Conservation (phyloP, 2,329 filamentous ascomycete species). For the Claviceps purpurea region DNA sequence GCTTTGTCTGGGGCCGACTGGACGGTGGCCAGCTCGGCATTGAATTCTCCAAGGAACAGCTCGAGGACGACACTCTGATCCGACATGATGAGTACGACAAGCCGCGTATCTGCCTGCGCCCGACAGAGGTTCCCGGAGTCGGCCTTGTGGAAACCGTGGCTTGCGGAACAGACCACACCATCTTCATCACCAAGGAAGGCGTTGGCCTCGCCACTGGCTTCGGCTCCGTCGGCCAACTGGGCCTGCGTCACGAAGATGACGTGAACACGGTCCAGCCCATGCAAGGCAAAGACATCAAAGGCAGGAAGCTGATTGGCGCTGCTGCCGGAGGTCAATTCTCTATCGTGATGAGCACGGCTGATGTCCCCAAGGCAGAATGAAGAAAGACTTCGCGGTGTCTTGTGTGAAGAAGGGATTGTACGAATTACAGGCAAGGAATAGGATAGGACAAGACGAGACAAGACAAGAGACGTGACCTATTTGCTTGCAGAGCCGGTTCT, state of each 20-base stretch:
- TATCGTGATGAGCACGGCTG: conserved; percentile 38
- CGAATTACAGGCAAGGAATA: not conserved
- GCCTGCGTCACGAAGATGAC: conserved; percentile 66
- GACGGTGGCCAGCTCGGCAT: conserved; percentile 43
- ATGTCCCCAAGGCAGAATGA: not conserved
- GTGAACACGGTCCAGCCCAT: conserved; percentile 65
- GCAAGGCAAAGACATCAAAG: conserved; percentile 71
- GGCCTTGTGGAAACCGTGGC: conserved; percentile 42
- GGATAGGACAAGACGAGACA: not conserved
- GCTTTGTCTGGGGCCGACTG: conserved; percentile 47
- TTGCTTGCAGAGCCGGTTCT: not conserved
- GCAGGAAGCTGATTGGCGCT: conserved; percentile 61
- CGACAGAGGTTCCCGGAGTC: conserved; percentile 20
- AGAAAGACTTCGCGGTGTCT: too few relatives aligned
- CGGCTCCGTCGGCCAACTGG: conserved; percentile 66
- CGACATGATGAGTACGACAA: conserved; percentile 49
- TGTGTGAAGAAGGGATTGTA: not conserved
- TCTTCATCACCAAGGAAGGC: conserved; percentile 57
- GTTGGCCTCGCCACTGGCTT: conserved; percentile 72
- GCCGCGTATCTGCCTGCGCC: conserved; percentile 28
- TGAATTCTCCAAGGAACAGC: conserved; percentile 30
- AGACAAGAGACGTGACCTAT: not conserved
- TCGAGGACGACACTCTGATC: conserved; percentile 32
- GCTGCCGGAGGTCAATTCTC: conserved; percentile 82
- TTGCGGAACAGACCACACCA: conserved; percentile 59